Conservation (phyloP, 2,329 filamentous ascomycete genomes). For the Bimuria novae-zelandiae region DNA sequence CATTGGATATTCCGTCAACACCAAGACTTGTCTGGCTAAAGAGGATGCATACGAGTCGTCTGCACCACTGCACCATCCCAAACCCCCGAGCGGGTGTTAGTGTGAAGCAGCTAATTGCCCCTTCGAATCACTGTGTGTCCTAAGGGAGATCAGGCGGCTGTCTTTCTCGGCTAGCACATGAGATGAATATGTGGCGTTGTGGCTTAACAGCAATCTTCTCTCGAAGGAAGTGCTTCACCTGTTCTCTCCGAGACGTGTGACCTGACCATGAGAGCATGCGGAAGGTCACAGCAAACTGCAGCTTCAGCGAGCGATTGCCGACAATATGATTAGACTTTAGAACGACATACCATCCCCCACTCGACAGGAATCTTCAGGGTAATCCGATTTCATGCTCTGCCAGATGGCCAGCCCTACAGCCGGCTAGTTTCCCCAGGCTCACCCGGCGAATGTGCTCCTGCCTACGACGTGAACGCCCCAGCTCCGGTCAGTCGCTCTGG, state of each 20-base stretch:
- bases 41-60: background rate
- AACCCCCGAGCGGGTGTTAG: no score
- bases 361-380: no score
- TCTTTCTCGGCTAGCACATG: conserved; percentile 20
- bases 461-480: conserved; percentile 5
- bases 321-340: no score
- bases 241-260: conserved; percentile 17
- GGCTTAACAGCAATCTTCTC: conserved; percentile 15
- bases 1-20: background rate
- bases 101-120: no score
- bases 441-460: background rate
- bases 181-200: conserved; percentile 7
- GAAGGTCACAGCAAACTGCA: background rate
- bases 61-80: no score
- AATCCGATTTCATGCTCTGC: background rate
- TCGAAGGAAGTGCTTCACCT: conserved; percentile 13
- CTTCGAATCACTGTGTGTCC: no score
- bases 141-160: conserved; percentile 19
- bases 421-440: conserved; percentile 7
- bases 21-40: conserved; percentile 10
- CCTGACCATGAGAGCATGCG: background rate
- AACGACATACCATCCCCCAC: no score
- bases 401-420: background rate
- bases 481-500: conserved; percentile 10
- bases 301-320: no score